Base-by-base conservation (phyloP, 2,329 filamentous ascomycete genomes). In the Lasiodiplodia theobromae region DNA sequence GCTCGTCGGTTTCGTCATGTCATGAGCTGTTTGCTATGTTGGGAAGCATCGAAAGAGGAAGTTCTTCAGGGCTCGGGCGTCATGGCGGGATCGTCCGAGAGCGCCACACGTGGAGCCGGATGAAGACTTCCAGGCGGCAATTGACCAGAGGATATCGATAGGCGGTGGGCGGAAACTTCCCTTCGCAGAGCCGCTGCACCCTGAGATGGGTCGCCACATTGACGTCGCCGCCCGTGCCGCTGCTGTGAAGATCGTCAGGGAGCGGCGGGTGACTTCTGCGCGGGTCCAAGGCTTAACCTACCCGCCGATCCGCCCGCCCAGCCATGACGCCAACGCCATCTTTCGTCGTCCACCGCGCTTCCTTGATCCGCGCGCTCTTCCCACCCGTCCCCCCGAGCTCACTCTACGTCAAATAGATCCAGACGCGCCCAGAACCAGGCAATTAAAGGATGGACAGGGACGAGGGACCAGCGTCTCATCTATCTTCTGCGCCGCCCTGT, bases 41-140 rank as follows among this genome's bases (percentile, higher is more conserved):
- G 28, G 28, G 28, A 28, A 28, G 28, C 28, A 28, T 28, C 10
- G 21, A 21, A 10, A 52, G 10, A 21, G n/a, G 51, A 21, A 23
- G 21, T 53, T 23, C 21, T 23, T 53, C 23, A 14, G 51, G n/a
- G 11, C 23, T 52, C 18, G 25, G 25, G 25, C 25, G 25, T 25
- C 49, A n/a, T 21, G 49, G 51, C 21, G 12, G 51, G 12, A 12
- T 14, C n/a, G 23, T 14, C 12, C 25, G n/a, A 53, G 51, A 23
- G 44, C 12, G 44, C n/a, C 44, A 47, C 14, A 16, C 14, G 44
- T 47, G 44, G n/a, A 16, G 12, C 12, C 11, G 54, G 54, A 21
- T 38, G 54, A 57, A 38, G 31, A 57, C 21, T 57, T 57, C 54
- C 54, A 57, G 53, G 18, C 53, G 28, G 53, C 53, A 7, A 37